Percentiles rank a stretch among this genome's conserved stretches.
Evolutionary conservation across 2,329 filamentous ascomycete species (phyloP).

Genomic region (Gaeumannomyces tritici): DNA sequence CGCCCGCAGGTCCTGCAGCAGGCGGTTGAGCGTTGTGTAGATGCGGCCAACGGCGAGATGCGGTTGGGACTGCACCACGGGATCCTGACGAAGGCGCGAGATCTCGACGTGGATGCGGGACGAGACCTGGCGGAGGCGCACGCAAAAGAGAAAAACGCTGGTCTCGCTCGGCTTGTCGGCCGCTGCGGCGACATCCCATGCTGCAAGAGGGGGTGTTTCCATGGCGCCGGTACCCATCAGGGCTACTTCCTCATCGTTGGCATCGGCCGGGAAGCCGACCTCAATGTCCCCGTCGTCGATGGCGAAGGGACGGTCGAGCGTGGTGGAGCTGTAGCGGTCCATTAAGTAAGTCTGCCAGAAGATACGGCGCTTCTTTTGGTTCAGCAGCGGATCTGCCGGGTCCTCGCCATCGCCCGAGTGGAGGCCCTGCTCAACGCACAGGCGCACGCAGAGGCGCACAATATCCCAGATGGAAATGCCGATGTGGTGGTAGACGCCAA

Average conservation of each 20-base stretch:
- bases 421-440: constrained; percentile 27
- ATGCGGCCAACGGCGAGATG: constrained; percentile 12
- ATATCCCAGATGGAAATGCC: constrained; percentile 14
- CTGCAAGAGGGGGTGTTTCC: constrained; percentile 4
- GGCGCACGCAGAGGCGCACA: constrained; percentile 28
- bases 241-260: constrained; percentile 20
- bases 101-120: constrained; percentile 25
- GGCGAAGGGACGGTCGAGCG: constrained; percentile 29
- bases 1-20: constrained; percentile 21
- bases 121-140: constrained; percentile 28
- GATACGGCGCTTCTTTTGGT: constrained; percentile 24
- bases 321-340: constrained; percentile 31
- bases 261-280: constrained; percentile 23
- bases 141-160: constrained; percentile 26
- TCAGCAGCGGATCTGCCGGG: constrained; percentile 14
- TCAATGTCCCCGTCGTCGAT: constrained; percentile 28
- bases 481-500: constrained; percentile 32
- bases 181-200: too few relatives aligned
- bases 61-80: constrained; percentile 3
- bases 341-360: constrained; percentile 37
- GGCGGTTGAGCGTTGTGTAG: constrained; percentile 15
- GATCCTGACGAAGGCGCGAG: constrained; percentile 6
- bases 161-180: constrained; percentile 17
- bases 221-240: constrained; percentile 4
- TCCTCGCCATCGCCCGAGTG: constrained; percentile 12